These are phyloP conservation scores for Voacanga thouarsii DNA, from an alignment of 257 asterid genomes.

Conservation along the genomic window DNA sequence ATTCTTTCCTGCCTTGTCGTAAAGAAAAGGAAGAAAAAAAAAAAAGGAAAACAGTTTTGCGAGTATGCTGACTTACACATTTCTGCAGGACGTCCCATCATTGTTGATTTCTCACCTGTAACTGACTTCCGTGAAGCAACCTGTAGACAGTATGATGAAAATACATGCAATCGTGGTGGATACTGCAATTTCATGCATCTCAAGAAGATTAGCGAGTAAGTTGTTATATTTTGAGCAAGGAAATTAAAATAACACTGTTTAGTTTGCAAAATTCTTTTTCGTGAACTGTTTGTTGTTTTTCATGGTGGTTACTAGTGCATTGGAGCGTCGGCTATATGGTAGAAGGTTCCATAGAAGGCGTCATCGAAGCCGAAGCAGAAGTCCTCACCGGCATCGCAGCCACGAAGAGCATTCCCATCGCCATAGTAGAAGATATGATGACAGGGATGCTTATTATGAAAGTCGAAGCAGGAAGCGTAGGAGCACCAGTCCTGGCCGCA, in stretches of 20 bases:
- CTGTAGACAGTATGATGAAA: slow-evolving; percentile 96
- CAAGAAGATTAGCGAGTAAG: slow-evolving; percentile 84
- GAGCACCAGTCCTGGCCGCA: slow-evolving; percentile 59
- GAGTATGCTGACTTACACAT: background rate
- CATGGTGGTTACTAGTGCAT: slow-evolving; percentile 14
- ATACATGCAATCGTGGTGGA: slow-evolving; percentile 97
- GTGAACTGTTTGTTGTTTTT: background rate
- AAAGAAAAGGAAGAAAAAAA: no score
- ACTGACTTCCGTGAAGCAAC: slow-evolving; percentile 98
- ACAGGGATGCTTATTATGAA: slow-evolving; percentile 57
- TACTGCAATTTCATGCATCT: slow-evolving; percentile 99
- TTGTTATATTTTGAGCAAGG: no score
- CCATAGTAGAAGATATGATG: slow-evolving; percentile 77
- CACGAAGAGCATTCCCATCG: slow-evolving; percentile 73
- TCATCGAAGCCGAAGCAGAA: slow-evolving; percentile 66
- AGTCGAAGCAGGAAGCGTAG: slow-evolving; percentile 68
- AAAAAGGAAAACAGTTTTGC: no score
- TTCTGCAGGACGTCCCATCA: slow-evolving; percentile 83
- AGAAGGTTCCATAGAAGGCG: slow-evolving; percentile 56
- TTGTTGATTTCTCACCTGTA: slow-evolving; percentile 94
- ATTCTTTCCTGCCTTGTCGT: no score
- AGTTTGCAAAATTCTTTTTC: background rate
- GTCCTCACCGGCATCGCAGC: slow-evolving; percentile 91
- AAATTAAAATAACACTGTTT: background rate
- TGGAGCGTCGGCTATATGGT: slow-evolving; percentile 84